Conservation (phyloP, 495 filamentous ascomycete species). For the Bombardia bombarda region DNA sequence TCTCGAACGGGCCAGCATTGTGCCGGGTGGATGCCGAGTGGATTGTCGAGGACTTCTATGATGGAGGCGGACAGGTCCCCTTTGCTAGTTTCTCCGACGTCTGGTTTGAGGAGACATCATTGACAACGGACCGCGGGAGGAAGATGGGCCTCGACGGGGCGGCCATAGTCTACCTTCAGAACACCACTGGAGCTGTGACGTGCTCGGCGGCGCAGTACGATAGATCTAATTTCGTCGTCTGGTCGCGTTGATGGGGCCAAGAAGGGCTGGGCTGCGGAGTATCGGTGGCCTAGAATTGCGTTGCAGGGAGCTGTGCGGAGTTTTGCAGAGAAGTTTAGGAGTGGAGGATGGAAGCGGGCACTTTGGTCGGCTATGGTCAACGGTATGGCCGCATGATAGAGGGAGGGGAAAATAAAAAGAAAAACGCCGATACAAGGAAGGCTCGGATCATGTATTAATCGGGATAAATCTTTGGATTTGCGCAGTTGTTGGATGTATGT, state of each 20-base stretch:
- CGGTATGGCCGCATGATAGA: no score
- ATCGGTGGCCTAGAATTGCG: no score
- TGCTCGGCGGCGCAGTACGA: constrained; percentile 20
- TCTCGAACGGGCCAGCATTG: constrained; percentile 25
- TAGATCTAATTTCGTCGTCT: constrained; percentile 15
- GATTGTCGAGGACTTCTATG: constrained; percentile 33
- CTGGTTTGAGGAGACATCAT: constrained; percentile 24
- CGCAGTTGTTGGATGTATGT: no score
- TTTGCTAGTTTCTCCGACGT: constrained; percentile 28
- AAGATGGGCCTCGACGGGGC: constrained; percentile 18
- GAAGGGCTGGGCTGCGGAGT: no score
- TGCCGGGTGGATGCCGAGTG: constrained; percentile 28
- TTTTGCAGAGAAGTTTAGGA: no score
- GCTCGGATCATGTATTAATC: no score
- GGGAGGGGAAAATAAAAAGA: no score
- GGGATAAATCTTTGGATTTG: no score
- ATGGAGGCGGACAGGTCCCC: constrained; percentile 15
- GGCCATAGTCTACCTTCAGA: constrained; percentile 19
- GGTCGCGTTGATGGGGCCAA: constrained; percentile 3
- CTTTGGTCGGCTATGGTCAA: no score
- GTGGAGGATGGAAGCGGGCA: no score
- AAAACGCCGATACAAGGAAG: no score
- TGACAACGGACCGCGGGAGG: constrained; percentile 14
- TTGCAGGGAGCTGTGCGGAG: no score
- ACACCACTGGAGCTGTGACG: constrained; percentile 7